phyloP scores from a whole-genome alignment of 768 basidiomycete genomes.

The Boletus tylopilopsis region DNA sequence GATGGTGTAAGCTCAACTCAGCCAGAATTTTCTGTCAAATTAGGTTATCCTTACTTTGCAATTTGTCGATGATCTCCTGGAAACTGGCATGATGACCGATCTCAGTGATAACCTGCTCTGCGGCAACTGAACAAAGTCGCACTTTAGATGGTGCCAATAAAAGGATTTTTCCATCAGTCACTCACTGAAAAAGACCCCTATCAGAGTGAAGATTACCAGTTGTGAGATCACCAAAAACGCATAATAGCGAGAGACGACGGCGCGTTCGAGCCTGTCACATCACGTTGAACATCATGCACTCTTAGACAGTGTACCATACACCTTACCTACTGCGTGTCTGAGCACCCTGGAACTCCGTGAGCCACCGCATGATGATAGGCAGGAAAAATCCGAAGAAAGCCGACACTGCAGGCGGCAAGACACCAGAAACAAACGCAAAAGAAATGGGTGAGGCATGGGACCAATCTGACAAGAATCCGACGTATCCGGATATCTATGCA shows the following conservation, averaged over 20 bases:
- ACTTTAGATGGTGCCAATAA: neutral
- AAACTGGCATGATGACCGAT: constrained; percentile 48
- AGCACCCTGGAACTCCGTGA: constrained; percentile 66
- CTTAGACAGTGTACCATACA: too few relatives aligned
- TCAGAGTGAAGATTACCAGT: constrained; percentile 88
- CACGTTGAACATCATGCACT: neutral
- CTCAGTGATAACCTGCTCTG: constrained; percentile 42
- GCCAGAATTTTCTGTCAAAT: neutral
- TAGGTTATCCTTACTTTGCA: constrained; percentile 35
- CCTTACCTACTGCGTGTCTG: constrained; percentile 29
- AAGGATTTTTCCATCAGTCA: constrained; percentile 8
- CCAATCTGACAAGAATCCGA: constrained; percentile 77
- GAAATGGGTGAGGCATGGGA: constrained; percentile 52
- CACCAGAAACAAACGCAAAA: constrained; percentile 88
- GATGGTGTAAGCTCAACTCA: constrained; percentile 33
- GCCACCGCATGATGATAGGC: constrained; percentile 86
- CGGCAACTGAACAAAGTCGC: constrained; percentile 25
- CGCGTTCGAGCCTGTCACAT: constrained; percentile 76
- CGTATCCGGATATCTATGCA: constrained; percentile 45
- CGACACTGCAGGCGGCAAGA: constrained; percentile 86
- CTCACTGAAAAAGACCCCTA: constrained; percentile 85
- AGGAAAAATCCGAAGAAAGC: constrained; percentile 88
- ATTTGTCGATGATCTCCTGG: constrained; percentile 40
- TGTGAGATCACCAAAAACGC: constrained; percentile 93
- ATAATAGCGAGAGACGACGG: constrained; percentile 90